Evolutionary conservation across 805 yeast genomes (phyloP), one percentile per base, ranked within the genome.

Genomic region (Candida anglica): DNA sequence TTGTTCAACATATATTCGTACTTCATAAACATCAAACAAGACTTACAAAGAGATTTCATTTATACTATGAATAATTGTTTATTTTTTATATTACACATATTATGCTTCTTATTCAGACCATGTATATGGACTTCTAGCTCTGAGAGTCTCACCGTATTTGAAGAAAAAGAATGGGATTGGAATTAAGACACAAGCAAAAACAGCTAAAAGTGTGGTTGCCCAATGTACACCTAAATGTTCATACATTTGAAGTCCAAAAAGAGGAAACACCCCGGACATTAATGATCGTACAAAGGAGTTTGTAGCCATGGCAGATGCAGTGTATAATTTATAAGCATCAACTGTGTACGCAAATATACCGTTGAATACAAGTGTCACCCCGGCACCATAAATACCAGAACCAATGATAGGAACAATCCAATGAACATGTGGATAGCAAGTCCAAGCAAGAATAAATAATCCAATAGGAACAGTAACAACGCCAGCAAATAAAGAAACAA

Each of bases 401-500:
- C 73, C 66, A 9, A 71, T 46, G 3, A 58, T 60, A 3, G 75
- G 64, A 1, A 71, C 81, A 15, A 77, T 78, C 88, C 89, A 86
- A 52, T 81, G 95, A 17, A 83, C 73, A 15, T 58, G 56, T 17
- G 77, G 52, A 35, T 71, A 80, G 51, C 81, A 82, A 38, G 89
- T 69, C 95, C 95, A 87, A 34, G 81, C 75, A 56, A 87, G 70
- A 85, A 93, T 81, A 43, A 86, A 67, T 42, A 87, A 61, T 27
- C 95, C 95, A 29, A 78, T 62, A 17, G 95, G 86, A 61, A 85
- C 83, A 3, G 71, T 52, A 34, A 84, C 46, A 13, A 79, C 80
- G 20, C 93, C 87, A 23, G 69, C 56, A 53, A 84, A 70, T 75
- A 86, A 71, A 21, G 86, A 77, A 19, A 77, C 73, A 33, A 86